A percentile compares a stretch with the other conserved stretches of the same genome.
These are phyloP conservation scores for Maudiozyma turicensis DNA, from an alignment of 805 yeast species.

Conservation along the genomic window DNA sequence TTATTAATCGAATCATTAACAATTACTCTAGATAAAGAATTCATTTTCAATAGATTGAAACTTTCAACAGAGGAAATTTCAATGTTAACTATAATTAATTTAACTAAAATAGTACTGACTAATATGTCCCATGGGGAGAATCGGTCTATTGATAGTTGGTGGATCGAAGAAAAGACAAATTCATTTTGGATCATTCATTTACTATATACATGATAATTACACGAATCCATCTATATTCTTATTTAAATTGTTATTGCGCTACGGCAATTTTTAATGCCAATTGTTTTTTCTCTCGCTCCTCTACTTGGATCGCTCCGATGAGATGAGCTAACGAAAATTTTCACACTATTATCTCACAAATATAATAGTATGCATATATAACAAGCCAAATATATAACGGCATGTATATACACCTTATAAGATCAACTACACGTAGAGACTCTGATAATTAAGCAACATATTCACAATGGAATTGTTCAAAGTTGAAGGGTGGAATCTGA, in stretches of 20 bases:
- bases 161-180: slow-evolving; percentile 13
- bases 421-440: neutral
- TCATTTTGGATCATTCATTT: slow-evolving; percentile 10
- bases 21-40: slow-evolving; percentile 8
- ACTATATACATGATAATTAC: slow-evolving; percentile 7
- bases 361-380: too few relatives aligned
- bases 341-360: neutral
- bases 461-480: slow-evolving; percentile 55
- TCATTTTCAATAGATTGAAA: slow-evolving; percentile 5
- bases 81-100: slow-evolving; percentile 7
- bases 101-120: slow-evolving; percentile 8
- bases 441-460: too few relatives aligned
- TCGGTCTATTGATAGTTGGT: slow-evolving; percentile 9
- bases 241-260: slow-evolving; percentile 6
- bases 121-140: neutral
- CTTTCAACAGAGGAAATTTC: slow-evolving; percentile 4
- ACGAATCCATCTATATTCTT: neutral
- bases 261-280: too few relatives aligned
- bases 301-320: neutral
- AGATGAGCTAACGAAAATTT: slow-evolving; percentile 7
- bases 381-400: neutral
- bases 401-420: too few relatives aligned
- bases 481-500: slow-evolving; percentile 76
- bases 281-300: too few relatives aligned
- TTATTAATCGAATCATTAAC: slow-evolving; percentile 9